Base-by-base conservation (phyloP, 768 basidiomycete species). In the Calocybe indica region DNA sequence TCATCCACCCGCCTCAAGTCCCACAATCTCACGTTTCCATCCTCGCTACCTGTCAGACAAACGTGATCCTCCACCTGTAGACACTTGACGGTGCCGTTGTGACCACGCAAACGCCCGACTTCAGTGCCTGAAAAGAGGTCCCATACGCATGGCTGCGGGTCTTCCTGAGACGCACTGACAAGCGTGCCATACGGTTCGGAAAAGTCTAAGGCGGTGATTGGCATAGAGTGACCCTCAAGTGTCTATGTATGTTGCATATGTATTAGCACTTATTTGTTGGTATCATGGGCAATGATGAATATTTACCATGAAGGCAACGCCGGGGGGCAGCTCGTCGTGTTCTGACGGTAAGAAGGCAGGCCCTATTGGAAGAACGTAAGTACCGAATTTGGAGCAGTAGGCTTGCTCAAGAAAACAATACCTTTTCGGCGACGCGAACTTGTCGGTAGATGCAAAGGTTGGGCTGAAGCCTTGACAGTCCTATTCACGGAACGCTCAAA, bases 271-370 rank as follows among this genome's bases (percentile, higher is more conserved):
- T 22, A 22, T 22, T 22, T 22, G 22, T 22, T 22, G 22, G 22
- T 22, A 22, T 22, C 22, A 22, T 22, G 45, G 7, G 48, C 12
- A 5, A 46, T 22, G 36, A 40, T 40, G 36, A 29, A 22, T 22
- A 56, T 57, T 55, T 66, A 91, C 92, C 94, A 99, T 98, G 69
- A 99, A 99, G 9, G 95, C 96, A 5, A 98, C 82, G 1, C 92
- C 92, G 6, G 85, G 80, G 7, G 96, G 96, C 30, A 99, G 74
- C 45, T 96, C 92, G 55, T 93, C 92, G 55, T 99, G 96, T 62
- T 98, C 96, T 12, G 93, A 96, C 4, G 96, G 96, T 40, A 99
- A 64, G 72, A 99, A 98, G 12, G 90, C 90, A 0, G 95, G 94
- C 2, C 95, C 94, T 85, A 44, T 36, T 33, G 3, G 40, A 46